These are phyloP conservation scores for Cymbopogon flexuosus DNA, from an alignment of 202 grass and related monocot genomes.

Conservation along the genomic window DNA sequence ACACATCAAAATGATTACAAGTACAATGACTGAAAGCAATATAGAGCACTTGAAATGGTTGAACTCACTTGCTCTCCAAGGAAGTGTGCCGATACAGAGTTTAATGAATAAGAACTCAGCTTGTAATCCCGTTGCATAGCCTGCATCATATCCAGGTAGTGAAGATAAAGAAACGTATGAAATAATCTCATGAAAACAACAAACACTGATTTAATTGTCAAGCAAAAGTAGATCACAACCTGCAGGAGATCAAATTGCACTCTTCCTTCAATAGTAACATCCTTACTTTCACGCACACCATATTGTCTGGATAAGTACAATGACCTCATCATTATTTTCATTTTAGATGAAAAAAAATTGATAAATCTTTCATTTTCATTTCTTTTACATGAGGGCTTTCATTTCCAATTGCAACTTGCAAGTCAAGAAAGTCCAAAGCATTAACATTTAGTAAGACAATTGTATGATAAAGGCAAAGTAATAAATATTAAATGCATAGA, in stretches of 20 bases:
- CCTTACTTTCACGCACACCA: conserved; percentile 95
- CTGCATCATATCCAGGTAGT: conserved; percentile 43
- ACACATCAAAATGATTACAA: neutral
- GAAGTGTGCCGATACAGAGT: conserved; percentile 97
- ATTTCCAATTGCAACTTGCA: neutral
- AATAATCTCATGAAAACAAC: conserved; percentile 26
- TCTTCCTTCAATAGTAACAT: conserved; percentile 92
- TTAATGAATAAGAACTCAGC: conserved; percentile 97
- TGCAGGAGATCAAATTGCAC: conserved; percentile 98
- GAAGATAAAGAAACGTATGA: conserved; percentile 18
- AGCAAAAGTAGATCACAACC: conserved; percentile 49
- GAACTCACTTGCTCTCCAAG: conserved; percentile 91
- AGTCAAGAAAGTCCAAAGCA: conserved; percentile 8
- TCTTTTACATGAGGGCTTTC: neutral
- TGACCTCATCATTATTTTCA: neutral
- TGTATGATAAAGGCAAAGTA: neutral
- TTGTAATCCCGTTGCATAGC: conserved; percentile 97
- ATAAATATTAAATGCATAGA: conserved; percentile 21
- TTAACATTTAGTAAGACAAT: conserved; percentile 21
- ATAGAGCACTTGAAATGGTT: conserved; percentile 20
- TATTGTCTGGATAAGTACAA: conserved; percentile 66
- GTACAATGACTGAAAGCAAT: conserved; percentile 23
- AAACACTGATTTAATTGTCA: conserved; percentile 5
- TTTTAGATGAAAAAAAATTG: conserved; percentile 11
- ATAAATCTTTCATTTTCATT: conserved; percentile 5